phyloP scores from a whole-genome alignment of 208 protist genomes.

The Porcisia deanei region DNA sequence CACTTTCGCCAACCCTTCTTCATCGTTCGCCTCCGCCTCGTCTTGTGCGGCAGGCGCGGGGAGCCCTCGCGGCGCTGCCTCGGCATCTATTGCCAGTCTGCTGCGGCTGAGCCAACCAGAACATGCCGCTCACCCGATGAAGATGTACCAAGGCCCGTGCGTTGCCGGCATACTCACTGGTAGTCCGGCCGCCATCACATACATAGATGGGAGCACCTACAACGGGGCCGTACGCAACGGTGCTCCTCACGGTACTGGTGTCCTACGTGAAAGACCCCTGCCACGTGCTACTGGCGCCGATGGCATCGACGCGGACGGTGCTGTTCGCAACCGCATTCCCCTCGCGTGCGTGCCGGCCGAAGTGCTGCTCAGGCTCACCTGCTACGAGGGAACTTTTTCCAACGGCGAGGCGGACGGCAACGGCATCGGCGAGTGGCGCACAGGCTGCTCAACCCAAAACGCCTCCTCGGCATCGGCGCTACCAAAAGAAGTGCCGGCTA shows the following conservation, averaged over 20 bases:
- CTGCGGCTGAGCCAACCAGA: conserved; percentile 13
- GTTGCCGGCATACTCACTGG: conserved; percentile 66
- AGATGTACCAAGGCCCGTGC: conserved; percentile 65
- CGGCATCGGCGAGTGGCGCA: conserved; percentile 55
- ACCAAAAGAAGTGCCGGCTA: conserved; percentile 1
- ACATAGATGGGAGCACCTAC: conserved; percentile 68
- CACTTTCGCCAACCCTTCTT: conserved; percentile 6
- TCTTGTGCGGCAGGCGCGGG: neutral
- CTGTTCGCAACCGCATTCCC: conserved; percentile 12
- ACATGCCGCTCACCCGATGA: conserved; percentile 17
- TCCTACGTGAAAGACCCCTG: conserved; percentile 48
- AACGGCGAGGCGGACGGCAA: conserved; percentile 62
- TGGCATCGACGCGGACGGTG: conserved; percentile 21
- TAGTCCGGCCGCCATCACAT: conserved; percentile 36
- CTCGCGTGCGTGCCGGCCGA: conserved; percentile 8
- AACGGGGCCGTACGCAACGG: conserved; percentile 56
- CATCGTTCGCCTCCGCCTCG: neutral
- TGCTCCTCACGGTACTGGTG: conserved; percentile 49
- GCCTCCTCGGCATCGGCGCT: neutral
- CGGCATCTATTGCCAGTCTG: neutral
- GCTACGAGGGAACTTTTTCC: conserved; percentile 80
- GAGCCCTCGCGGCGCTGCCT: neutral
- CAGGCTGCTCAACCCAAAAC: neutral
- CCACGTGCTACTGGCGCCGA: neutral
- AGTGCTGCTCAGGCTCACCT: conserved; percentile 33